These are phyloP conservation scores for Tremellales sp. DNA, from an alignment of 1,284 basidiomycete genomes.

Conservation along the genomic window DNA sequence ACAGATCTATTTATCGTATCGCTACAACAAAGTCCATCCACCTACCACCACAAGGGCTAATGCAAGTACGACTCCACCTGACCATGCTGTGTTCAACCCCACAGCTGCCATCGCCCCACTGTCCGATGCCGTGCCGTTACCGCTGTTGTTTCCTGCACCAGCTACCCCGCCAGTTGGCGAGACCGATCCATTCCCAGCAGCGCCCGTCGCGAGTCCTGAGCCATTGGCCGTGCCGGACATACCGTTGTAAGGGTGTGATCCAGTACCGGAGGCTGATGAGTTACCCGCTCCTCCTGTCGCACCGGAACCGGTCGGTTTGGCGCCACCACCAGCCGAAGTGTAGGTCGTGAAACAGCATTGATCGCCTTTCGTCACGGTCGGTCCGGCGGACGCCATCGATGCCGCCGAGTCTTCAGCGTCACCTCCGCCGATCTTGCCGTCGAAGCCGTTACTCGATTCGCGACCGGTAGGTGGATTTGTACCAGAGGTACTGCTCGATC, in stretches of 20 bases:
- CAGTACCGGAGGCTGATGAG: background rate
- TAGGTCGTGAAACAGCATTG: slow-evolving; percentile 38
- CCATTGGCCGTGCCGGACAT: background rate
- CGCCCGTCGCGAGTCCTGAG: background rate
- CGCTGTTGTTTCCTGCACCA: background rate
- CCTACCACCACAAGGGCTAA: too few relatives aligned
- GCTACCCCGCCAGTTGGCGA: background rate
- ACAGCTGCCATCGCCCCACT: too few relatives aligned
- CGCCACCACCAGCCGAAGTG: slow-evolving; percentile 22
- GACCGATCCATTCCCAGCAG: background rate
- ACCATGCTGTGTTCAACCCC: too few relatives aligned
- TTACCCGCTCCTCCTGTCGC: background rate
- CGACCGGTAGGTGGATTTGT: background rate
- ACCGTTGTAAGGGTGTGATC: background rate
- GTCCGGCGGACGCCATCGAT: too few relatives aligned
- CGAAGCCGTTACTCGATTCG: background rate
- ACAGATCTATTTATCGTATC: too few relatives aligned
- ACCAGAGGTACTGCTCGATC: background rate
- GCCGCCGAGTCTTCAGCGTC: too few relatives aligned
- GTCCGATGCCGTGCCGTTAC: too few relatives aligned
- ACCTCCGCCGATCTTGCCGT: slow-evolving; percentile 5
- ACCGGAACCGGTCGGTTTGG: background rate
- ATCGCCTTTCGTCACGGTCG: slow-evolving; percentile 23
- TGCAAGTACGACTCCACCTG: too few relatives aligned
- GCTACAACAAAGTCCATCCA: too few relatives aligned